These are phyloP conservation scores for Paramyrothecium roridum DNA, from an alignment of 2,329 filamentous ascomycete genomes.

Conservation along the genomic window DNA sequence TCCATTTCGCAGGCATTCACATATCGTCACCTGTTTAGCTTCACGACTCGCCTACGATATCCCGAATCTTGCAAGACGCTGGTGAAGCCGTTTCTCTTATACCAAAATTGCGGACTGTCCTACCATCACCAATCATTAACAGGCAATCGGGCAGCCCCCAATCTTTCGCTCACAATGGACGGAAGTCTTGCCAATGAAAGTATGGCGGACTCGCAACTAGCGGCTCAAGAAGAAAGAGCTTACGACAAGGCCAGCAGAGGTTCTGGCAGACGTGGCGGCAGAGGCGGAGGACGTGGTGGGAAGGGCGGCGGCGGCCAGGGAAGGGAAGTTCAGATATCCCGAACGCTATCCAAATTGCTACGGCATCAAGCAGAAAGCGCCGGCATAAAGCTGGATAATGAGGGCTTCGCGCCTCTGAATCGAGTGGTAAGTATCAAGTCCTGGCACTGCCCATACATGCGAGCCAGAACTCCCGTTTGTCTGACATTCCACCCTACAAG, in stretches of 20 bases:
- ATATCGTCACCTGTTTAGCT: too few species aligned
- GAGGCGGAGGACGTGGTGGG: conserved; percentile 24
- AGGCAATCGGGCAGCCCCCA: background rate
- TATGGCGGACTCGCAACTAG: conserved; percentile 8
- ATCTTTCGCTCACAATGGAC: background rate
- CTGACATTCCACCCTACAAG: conserved; percentile 24
- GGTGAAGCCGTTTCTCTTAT: too few species aligned
- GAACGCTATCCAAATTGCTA: conserved; percentile 50
- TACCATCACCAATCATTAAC: background rate
- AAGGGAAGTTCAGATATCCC: conserved; percentile 49
- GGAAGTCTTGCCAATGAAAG: background rate
- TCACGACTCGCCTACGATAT: too few species aligned
- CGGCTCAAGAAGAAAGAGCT: conserved; percentile 18
- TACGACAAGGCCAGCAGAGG: conserved; percentile 10
- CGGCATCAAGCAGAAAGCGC: conserved; percentile 55
- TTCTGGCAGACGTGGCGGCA: conserved; percentile 22
- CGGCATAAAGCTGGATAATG: conserved; percentile 53
- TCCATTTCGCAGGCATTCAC: too few species aligned
- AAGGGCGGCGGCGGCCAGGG: conserved; percentile 25
- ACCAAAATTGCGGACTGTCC: too few species aligned
- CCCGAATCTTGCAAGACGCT: too few species aligned
- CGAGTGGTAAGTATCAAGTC: conserved; percentile 48
- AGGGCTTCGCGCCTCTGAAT: conserved; percentile 58
- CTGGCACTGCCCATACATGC: conserved; percentile 2
- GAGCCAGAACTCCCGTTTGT: background rate